phyloP scores from a whole-genome alignment of 2,329 filamentous ascomycete genomes.

The Rasamsonia emersonii region DNA sequence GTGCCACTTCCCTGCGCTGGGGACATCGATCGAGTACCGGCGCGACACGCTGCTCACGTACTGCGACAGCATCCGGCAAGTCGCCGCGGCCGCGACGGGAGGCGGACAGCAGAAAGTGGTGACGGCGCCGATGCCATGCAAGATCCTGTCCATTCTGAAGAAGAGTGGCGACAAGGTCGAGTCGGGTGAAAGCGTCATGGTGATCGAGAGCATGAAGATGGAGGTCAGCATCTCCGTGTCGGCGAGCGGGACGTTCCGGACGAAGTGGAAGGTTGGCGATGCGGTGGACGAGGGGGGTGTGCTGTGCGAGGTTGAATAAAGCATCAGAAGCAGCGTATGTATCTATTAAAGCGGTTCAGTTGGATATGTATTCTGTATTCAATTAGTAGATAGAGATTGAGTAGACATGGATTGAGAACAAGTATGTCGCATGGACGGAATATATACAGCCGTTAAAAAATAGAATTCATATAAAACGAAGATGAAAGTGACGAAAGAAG shows the following conservation, averaged over 20 bases:
- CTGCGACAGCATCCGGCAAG: conserved; percentile 15
- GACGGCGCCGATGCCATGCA: conserved; percentile 29
- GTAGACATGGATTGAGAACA: no score
- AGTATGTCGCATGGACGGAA: no score
- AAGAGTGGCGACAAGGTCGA: conserved; percentile 22
- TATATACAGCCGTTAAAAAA: no score
- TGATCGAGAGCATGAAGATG: conserved; percentile 39
- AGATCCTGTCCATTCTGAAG: conserved; percentile 24
- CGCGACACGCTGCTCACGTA: conserved; percentile 21
- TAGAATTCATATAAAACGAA: no score
- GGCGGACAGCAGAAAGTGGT: conserved; percentile 11
- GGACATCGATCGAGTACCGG: conserved; percentile 19
- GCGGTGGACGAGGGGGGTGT: conserved; percentile 26
- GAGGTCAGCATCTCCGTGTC: conserved; percentile 25
- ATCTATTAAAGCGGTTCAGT: no score
- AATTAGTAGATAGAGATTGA: no score
- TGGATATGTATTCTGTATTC: no score
- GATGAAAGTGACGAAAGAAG: no score
- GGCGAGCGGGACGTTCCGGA: conserved; percentile 19
- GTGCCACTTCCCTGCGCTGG: conserved; percentile 22
- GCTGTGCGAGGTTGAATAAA: conserved; percentile 20
- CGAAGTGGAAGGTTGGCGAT: conserved; percentile 19
- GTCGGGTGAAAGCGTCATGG: conserved; percentile 24
- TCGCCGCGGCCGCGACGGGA: conserved; percentile 7
- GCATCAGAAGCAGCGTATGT: no score